A percentile compares a stretch with the other conserved stretches of the same genome.
phyloP scores from a whole-genome alignment of 352 stramenopile species.

The Phytophthora europaea region DNA sequence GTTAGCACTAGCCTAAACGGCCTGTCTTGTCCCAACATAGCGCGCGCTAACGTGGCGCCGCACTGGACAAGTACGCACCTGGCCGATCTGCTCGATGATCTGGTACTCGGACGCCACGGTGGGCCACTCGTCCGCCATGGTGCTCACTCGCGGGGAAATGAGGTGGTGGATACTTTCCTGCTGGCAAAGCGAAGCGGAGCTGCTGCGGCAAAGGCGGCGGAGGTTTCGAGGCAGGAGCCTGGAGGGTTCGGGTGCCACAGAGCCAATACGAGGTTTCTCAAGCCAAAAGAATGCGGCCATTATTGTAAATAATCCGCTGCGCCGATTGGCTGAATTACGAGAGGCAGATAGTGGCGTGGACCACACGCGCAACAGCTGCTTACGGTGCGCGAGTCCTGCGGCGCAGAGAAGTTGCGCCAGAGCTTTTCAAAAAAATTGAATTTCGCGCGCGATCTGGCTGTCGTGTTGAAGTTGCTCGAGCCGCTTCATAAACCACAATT shows the following conservation, averaged over 20 bases:
- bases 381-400: no score
- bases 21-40: neutral
- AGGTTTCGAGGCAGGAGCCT: slow-evolving; percentile 28
- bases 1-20: neutral
- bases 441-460: slow-evolving; percentile 19
- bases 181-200: slow-evolving; percentile 6
- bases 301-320: slow-evolving; percentile 23
- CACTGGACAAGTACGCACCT: slow-evolving; percentile 45
- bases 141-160: slow-evolving; percentile 14
- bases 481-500: no score
- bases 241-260: slow-evolving; percentile 22
- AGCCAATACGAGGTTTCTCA: slow-evolving; percentile 31
- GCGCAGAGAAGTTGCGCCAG: neutral
- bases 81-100: slow-evolving; percentile 92
- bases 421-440: slow-evolving; percentile 18
- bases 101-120: slow-evolving; percentile 87
- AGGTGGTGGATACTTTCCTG: slow-evolving; percentile 41
- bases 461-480: neutral
- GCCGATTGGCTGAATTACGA: slow-evolving; percentile 3
- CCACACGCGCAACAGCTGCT: slow-evolving; percentile 9
- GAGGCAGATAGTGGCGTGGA: slow-evolving; percentile 31
- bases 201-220: slow-evolving; percentile 22
- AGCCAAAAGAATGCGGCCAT: slow-evolving; percentile 9
- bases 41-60: neutral
- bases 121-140: slow-evolving; percentile 89